Evolutionary conservation across 805 yeast genomes (phyloP), one percentile per base, ranked within the genome.

Genomic region (Nakazawaea pomicola): DNA sequence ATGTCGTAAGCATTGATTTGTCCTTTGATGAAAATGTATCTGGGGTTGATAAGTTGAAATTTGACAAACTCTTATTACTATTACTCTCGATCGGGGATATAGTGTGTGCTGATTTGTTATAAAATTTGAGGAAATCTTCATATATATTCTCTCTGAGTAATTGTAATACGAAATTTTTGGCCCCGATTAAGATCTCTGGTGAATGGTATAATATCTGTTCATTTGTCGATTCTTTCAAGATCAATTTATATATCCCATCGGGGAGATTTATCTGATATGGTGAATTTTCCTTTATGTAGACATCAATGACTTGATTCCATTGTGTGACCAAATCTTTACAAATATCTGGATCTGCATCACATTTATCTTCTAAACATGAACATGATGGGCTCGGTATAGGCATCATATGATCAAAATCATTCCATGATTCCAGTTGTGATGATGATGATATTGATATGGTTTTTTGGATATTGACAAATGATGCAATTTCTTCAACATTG

Each of bases 221-320:
- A 36, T 50, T 41, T 6, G 48, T 36, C 25, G 52, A 51, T 39
- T 62, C 68, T 9, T 32, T 18, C 9, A 58, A 42, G n/a, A 60
- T 46, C 15, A 48, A 50, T 12, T 59, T 53, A 45, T 55, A 60
- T 3, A 71, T 57, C 6, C 61, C 58, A 44, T 61, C 52, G 0
- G 78, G 70, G 18, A 76, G 47, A 52, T 76, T 76, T 44, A 76
- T 64, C 52, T 76, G 78, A 30, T 60, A 61, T 2, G 68, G 66
- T 1, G 80, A 61, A 41, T 71, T 64, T 11, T 58, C 60, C 10
- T 48, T 43, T 29, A 76, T 63, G 50, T 65, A 76, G n/a, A 50
- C 55, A 17, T 50, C 45, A 14, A 76, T 54, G 31, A 76, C 67
- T 3, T 14, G 8, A 4, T 27, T 17, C 45, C 45, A 42, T 25